Conservation (phyloP, 805 yeast species). For the Yarrowia yakushimensis region DNA sequence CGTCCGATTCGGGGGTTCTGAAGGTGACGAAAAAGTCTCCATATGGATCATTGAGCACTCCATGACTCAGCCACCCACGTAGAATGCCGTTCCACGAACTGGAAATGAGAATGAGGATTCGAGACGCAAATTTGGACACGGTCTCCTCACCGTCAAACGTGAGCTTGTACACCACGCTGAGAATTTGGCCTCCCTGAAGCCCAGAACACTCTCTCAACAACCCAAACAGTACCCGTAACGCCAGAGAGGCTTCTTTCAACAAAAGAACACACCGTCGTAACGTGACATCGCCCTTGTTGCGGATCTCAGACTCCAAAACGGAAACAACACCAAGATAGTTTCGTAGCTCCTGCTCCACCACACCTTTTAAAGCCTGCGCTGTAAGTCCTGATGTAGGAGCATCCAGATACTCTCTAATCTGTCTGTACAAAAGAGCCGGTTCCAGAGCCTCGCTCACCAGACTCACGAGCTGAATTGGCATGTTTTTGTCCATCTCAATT, state of each 20-base stretch:
- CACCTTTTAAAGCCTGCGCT: conserved; percentile 57
- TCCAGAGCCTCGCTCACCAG: conserved; percentile 44
- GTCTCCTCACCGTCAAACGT: conserved; percentile 62
- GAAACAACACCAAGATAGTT: conserved; percentile 46
- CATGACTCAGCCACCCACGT: conserved; percentile 65
- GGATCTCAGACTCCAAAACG: conserved; percentile 42
- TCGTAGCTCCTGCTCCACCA: conserved; percentile 44
- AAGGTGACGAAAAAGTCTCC: conserved; percentile 59
- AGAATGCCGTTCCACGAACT: conserved; percentile 61
- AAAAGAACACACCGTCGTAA: conserved; percentile 40
- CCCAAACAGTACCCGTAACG: conserved; percentile 54
- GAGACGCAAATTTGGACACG: conserved; percentile 44
- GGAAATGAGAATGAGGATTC: conserved; percentile 47
- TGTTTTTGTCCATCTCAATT: neutral
- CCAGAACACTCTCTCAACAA: conserved; percentile 41
- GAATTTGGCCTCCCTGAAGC: conserved; percentile 50
- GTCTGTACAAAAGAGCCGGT: conserved; percentile 63
- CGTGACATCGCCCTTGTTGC: conserved; percentile 27
- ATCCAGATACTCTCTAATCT: conserved; percentile 41
- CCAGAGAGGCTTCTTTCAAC: conserved; percentile 51
- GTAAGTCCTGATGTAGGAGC: conserved; percentile 44
- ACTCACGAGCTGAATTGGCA: conserved; percentile 26
- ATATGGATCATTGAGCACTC: conserved; percentile 52
- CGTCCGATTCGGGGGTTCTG: neutral
- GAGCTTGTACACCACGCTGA: conserved; percentile 50